Evolutionary conservation across 2,329 filamentous ascomycete genomes (phyloP), one percentile per base, ranked within the genome.

Genomic region (Cladobotryum mycophilum): DNA sequence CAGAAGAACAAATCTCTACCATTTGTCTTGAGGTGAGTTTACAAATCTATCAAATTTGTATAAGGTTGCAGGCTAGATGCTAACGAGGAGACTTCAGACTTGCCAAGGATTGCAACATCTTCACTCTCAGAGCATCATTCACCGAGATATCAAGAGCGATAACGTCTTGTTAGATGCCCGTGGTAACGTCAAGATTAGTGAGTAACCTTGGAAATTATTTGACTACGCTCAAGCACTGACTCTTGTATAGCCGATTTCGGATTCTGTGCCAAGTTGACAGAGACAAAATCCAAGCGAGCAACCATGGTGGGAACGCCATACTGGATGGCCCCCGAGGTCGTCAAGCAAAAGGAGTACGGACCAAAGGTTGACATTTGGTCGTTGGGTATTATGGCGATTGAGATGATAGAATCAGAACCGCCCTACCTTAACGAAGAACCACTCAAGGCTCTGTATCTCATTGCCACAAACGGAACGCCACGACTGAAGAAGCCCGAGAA

Each of bases 251-350:
- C 93, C 61, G 93, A 99, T 81, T 99, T 99, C 66, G 93, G 93
- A 59, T 97, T 99, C 80, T 97, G 91, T 68, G 93, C 93, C 67
- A 97, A 97, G 75, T 86, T 99, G 55, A 97, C 92, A 35, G 93
- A 97, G 67, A 86, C 90, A 57, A 95, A 95, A 73, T 93, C 83
- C 61, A 97, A 99, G 79, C 91, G 93, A 69, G 91, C 92, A 41
- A 99, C 93, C 52, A 97, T 99, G 93, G 93, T 99, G 49, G 93
- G 93, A 57, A 99, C 93, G 34, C 93, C 93, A 14, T 99, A 97
- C 78, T 99, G 93, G 93, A 99, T 99, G 93, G 93, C 93, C 8
- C 93, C 93, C 36, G 93, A 99, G 70, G 93, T 99, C 41, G 93
- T 99, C 67, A 97, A 97, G 75, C 93, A 97, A 69, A 97, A 97